These are phyloP conservation scores for Pterothamnion heteromorphum DNA, from an alignment of 31 red algal genomes.

Conservation along the genomic window DNA sequence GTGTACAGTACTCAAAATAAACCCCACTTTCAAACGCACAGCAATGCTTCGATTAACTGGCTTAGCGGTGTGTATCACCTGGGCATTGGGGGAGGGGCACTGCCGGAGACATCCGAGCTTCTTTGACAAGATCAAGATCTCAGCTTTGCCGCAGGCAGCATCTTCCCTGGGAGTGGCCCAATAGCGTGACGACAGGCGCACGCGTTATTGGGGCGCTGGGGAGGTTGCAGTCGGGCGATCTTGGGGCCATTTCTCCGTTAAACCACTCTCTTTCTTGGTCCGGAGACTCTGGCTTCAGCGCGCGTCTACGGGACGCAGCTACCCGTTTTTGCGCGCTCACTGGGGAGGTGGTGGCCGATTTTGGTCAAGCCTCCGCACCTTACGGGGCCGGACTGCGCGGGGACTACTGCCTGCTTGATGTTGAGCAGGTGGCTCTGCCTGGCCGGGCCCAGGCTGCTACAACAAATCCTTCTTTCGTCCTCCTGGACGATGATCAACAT, in stretches of 20 bases:
- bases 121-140: background rate
- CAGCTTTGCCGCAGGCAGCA: background rate
- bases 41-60: too few species aligned
- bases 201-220: slow-evolving; percentile 17
- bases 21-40: too few species aligned
- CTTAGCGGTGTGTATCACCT: too few species aligned
- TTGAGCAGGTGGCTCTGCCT: slow-evolving; percentile 24
- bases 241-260: background rate
- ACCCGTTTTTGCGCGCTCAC: background rate
- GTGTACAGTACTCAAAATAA: too few species aligned
- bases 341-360: background rate
- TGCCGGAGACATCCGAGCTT: background rate
- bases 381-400: background rate
- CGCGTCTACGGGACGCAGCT: background rate
- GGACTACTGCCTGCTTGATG: slow-evolving; percentile 43
- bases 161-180: background rate
- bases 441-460: slow-evolving; percentile 15
- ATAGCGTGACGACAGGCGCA: background rate
- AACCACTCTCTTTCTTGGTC: background rate
- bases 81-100: slow-evolving; percentile 5
- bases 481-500: slow-evolving; percentile 17
- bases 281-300: background rate
- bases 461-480: background rate
- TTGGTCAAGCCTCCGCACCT: background rate
- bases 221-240: slow-evolving; percentile 2